These are phyloP conservation scores for Samsoniella hepiali DNA, from an alignment of 2,329 filamentous ascomycete species.

Conservation along the genomic window DNA sequence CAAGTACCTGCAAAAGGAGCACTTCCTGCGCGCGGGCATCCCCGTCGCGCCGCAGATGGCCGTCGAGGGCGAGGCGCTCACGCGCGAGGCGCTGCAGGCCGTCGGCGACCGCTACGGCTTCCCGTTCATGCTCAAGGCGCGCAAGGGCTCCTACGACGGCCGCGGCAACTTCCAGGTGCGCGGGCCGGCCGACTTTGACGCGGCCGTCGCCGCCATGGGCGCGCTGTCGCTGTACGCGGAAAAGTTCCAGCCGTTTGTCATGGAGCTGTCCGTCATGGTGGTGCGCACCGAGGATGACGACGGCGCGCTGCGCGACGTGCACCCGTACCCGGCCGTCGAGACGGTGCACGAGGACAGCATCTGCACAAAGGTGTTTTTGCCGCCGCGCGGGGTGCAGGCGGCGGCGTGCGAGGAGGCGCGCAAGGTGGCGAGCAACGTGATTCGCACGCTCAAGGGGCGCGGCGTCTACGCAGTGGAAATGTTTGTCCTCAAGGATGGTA, in stretches of 20 bases:
- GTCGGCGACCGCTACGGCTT: constrained; percentile 67
- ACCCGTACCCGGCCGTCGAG: constrained; percentile 87
- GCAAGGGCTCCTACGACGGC: constrained; percentile 91
- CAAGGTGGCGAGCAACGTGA: constrained; percentile 73
- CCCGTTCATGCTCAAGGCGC: constrained; percentile 89
- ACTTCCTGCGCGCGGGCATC: constrained; percentile 65
- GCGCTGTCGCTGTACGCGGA: constrained; percentile 79
- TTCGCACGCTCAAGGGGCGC: constrained; percentile 77
- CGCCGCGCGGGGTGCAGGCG: constrained; percentile 67
- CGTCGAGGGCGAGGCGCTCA: constrained; percentile 53
- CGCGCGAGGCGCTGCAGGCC: constrained; percentile 57
- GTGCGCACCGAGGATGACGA: constrained; percentile 75
- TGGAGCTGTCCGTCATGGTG: constrained; percentile 92
- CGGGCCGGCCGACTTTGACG: constrained; percentile 46
- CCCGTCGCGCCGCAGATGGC: constrained; percentile 69
- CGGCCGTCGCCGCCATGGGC: constrained; percentile 67
- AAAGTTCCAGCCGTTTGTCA: constrained; percentile 79
- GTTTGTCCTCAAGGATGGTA: constrained; percentile 75
- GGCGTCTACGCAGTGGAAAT: constrained; percentile 97
- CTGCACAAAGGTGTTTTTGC: constrained; percentile 87
- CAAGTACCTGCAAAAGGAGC: constrained; percentile 86
- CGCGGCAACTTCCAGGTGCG: constrained; percentile 60
- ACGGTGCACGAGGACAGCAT: constrained; percentile 94
- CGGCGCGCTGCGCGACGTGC: constrained; percentile 45
- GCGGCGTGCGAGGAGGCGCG: constrained; percentile 64